These are phyloP conservation scores for Colletotrichum eremochloae DNA, from an alignment of 2,329 filamentous ascomycete species.

Conservation along the genomic window DNA sequence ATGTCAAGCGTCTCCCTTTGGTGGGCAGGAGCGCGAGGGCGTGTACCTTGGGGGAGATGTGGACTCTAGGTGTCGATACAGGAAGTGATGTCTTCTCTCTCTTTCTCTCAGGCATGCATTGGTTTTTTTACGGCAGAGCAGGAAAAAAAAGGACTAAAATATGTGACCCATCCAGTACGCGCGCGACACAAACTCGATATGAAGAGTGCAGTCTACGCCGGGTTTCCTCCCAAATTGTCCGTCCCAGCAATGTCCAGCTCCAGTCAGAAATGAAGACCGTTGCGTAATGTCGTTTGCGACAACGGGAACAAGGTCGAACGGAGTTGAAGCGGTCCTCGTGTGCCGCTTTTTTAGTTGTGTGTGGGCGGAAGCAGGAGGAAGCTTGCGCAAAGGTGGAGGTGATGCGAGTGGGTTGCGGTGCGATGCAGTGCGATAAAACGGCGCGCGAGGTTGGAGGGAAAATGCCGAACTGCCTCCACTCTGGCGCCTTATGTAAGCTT, in stretches of 20 bases:
- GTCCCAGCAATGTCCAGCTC: slow-evolving; percentile 18
- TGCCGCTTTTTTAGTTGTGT: slow-evolving; percentile 38
- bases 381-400: slow-evolving; percentile 43
- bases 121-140: slow-evolving; percentile 35
- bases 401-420: slow-evolving; percentile 37
- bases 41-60: slow-evolving; percentile 14
- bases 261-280: not conserved
- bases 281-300: slow-evolving; percentile 29
- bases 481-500: slow-evolving; percentile 33
- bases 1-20: slow-evolving; percentile 32
- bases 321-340: slow-evolving; percentile 24
- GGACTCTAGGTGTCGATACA: slow-evolving; percentile 23
- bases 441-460: slow-evolving; percentile 42
- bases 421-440: slow-evolving; percentile 37
- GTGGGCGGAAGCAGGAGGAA: slow-evolving; percentile 27
- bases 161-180: slow-evolving; percentile 41
- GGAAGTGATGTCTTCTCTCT: slow-evolving; percentile 21
- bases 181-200: slow-evolving; percentile 32
- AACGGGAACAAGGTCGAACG: slow-evolving; percentile 11
- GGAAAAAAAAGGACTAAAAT: slow-evolving; percentile 39
- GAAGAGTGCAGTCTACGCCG: slow-evolving; percentile 23
- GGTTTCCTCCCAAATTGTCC: slow-evolving; percentile 26
- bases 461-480: slow-evolving; percentile 40
- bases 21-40: slow-evolving; percentile 21
- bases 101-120: slow-evolving; percentile 40